These are phyloP conservation scores for Musa troglodytarum DNA, from an alignment of 176 grass and related monocot species.

Conservation along the genomic window DNA sequence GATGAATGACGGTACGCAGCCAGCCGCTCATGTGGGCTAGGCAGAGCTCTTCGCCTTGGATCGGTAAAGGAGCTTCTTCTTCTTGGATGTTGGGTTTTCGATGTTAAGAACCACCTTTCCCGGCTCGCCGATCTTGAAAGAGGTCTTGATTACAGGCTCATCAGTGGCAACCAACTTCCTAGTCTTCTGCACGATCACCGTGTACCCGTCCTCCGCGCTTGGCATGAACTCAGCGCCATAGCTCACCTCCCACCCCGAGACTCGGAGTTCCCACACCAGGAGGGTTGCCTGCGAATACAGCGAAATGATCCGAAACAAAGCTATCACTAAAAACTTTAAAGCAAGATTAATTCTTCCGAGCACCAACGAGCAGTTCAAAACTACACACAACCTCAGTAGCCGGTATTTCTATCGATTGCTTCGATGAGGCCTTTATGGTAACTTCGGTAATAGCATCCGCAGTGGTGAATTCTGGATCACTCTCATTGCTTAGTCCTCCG, in stretches of 20 bases:
- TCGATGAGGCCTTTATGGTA: slow-evolving; percentile 58
- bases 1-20: background rate
- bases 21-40: slow-evolving; percentile 11
- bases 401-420: slow-evolving; percentile 62
- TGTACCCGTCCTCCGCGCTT: slow-evolving; percentile 59
- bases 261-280: slow-evolving; percentile 74
- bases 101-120: slow-evolving; percentile 64
- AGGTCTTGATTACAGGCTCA: slow-evolving; percentile 69
- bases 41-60: slow-evolving; percentile 59
- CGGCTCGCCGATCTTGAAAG: slow-evolving; percentile 54
- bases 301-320: background rate
- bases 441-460: slow-evolving; percentile 53
- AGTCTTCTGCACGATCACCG: slow-evolving; percentile 85
- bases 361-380: background rate
- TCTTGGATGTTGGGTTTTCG: slow-evolving; percentile 78
- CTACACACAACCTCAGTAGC: slow-evolving; percentile 44
- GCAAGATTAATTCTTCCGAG: background rate
- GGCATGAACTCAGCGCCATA: slow-evolving; percentile 71
- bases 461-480: slow-evolving; percentile 70
- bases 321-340: slow-evolving; percentile 4
- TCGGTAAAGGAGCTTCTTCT: slow-evolving; percentile 92
- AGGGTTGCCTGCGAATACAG: slow-evolving; percentile 32
- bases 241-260: slow-evolving; percentile 69
- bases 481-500: slow-evolving; percentile 70
- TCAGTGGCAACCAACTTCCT: slow-evolving; percentile 60